Evolutionary conservation across 2,329 filamentous ascomycete species (phyloP).

Genomic region (Aspergillus intermedius): DNA sequence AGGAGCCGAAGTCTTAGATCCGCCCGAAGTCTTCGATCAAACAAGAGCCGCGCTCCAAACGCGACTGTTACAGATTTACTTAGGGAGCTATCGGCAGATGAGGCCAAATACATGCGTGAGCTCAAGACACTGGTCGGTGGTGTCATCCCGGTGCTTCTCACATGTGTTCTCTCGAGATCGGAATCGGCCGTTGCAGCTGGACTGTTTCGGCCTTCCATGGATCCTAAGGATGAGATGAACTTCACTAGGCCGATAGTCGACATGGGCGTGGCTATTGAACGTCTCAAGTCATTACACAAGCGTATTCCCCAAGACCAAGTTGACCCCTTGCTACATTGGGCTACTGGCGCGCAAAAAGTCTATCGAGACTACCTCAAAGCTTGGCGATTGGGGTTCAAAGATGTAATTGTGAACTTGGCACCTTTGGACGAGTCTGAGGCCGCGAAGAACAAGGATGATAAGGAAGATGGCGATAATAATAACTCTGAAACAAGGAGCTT

Average conservation of each 20-base stretch:
- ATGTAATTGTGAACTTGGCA: constrained; percentile 87
- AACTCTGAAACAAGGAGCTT: constrained; percentile 42
- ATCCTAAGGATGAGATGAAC: constrained; percentile 51
- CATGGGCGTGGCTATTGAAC: constrained; percentile 87
- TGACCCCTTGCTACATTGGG: constrained; percentile 71
- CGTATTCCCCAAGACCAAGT: constrained; percentile 69
- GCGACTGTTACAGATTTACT: constrained; percentile 71
- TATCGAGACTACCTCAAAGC: constrained; percentile 81
- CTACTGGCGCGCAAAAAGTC: constrained; percentile 66
- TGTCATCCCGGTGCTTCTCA: constrained; percentile 85
- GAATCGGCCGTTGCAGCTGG: constrained; percentile 58
- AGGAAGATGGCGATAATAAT: constrained; percentile 1
- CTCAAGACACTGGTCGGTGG: constrained; percentile 89
- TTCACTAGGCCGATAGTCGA: constrained; percentile 82
- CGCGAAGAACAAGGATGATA: constrained; percentile 1
- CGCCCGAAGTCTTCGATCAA: constrained; percentile 69
- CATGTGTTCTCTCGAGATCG: constrained; percentile 70
- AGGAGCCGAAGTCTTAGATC: constrained; percentile 66
- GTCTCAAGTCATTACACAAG: constrained; percentile 71
- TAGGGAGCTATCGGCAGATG: constrained; percentile 73
- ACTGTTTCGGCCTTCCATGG: constrained; percentile 56
- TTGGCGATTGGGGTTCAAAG: constrained; percentile 91
- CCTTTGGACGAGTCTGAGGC: constrained; percentile 62
- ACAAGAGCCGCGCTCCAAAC: constrained; percentile 58
- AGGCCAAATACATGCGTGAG: constrained; percentile 81